Evolutionary conservation across 306 rosid genomes (phyloP), one percentile per base, ranked within the genome.

Genomic region (Lablab purpureus): DNA sequence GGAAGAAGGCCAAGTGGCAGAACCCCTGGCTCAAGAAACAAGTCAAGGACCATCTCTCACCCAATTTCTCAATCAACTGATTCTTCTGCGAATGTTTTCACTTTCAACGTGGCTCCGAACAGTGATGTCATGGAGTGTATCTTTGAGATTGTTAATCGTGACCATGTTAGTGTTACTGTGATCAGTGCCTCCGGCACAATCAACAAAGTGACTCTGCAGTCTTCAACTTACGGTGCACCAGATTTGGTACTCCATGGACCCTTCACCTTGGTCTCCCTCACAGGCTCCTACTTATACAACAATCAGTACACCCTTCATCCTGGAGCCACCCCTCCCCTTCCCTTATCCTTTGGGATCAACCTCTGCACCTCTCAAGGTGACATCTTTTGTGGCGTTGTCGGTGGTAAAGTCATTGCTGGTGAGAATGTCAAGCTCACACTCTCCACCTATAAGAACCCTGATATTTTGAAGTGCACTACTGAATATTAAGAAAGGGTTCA

Each of bases 181-280:
- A 7, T 58, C 2, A 27, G 18, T 10, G 37, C 37, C 0, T 3
- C 9, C 0, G 65, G 37, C 9, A 12, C 0, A 2, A 5, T 58
- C 10, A 0, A 17, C 1, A 27, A 4, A 0, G 65, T 58, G 34
- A 4, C 9, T 7, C n/a, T 58, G 0, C 18, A 2, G 8, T 1
- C 14, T 5, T 0, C 36, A 2, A 17, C 9, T 0, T 1, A 0
- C 5, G 9, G 15, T 84, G 0, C 85, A 84, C 0, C 65, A 0
- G 27, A 76, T 2, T 14, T 82, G 3, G 45, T 83, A 7, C 88
- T 86, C 34, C 82, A 79, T 9, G 93, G 97, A 0, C 92, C 94
- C 19, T 88, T 87, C 22, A 65, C 67, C 22, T 51, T 90, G 17
- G 14, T 85, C 67, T 70, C 84, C 11, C 68, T 87, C 14, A 52